Evolutionary conservation across 2,329 filamentous ascomycete genomes (phyloP).

Genomic region (Westerdykella ornata): DNA sequence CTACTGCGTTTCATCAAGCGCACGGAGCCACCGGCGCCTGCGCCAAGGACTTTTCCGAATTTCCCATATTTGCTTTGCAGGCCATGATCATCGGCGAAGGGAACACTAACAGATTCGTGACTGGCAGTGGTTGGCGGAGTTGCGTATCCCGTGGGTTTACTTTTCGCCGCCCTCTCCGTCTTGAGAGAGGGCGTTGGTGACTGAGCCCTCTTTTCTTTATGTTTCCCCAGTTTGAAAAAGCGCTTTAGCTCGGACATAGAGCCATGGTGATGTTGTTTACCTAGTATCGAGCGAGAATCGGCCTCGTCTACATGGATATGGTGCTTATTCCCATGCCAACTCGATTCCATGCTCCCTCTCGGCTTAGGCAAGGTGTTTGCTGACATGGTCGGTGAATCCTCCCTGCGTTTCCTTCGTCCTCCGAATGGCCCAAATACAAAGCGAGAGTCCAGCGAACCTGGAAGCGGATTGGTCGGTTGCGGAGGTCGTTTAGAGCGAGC

Average conservation of each 20-base stretch:
- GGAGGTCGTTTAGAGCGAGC: conserved; percentile 72
- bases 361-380: conserved; percentile 42
- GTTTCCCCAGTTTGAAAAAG: conserved; percentile 80
- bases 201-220: conserved; percentile 50
- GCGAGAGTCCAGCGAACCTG: conserved; percentile 63
- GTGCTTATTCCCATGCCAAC: conserved; percentile 52
- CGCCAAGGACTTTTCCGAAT: conserved; percentile 86
- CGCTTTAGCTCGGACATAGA: conserved; percentile 94
- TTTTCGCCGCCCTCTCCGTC: conserved; percentile 42
- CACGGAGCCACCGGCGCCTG: conserved; percentile 90
- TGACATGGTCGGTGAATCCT: conserved; percentile 26
- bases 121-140: conserved; percentile 31
- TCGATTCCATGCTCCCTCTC: conserved; percentile 39
- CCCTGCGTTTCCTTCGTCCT: conserved; percentile 57
- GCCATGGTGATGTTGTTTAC: conserved; percentile 49
- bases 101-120: conserved; percentile 47
- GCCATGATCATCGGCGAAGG: conserved; percentile 91
- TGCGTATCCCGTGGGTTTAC: conserved; percentile 35
- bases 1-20: conserved; percentile 88
- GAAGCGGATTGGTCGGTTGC: conserved; percentile 53
- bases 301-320: conserved; percentile 40
- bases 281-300: conserved; percentile 18
- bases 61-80: conserved; percentile 90
- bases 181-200: conserved; percentile 59
- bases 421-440: conserved; percentile 71